Conservation (phyloP, 2,329 filamentous ascomycete species). For the Tolypocladium sp. region DNA sequence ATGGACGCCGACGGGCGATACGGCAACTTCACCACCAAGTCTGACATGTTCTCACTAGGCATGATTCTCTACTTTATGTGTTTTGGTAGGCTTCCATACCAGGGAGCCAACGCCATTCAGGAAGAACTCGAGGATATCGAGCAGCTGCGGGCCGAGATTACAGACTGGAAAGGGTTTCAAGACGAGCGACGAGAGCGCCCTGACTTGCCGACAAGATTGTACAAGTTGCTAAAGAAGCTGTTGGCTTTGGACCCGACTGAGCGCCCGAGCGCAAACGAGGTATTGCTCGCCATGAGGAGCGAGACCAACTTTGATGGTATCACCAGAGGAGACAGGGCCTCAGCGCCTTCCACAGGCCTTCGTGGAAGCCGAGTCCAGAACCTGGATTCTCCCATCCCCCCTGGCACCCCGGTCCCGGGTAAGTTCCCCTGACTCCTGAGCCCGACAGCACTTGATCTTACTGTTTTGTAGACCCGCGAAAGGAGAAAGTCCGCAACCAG, state of each 20-base stretch:
- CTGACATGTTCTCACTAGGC: slow-evolving; percentile 93
- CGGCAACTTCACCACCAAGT: slow-evolving; percentile 93
- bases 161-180: slow-evolving; percentile 78
- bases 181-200: slow-evolving; percentile 65
- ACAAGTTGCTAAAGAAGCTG: slow-evolving; percentile 72
- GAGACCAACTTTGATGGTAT: slow-evolving; percentile 44
- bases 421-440: slow-evolving; percentile 4
- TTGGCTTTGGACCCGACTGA: slow-evolving; percentile 68
- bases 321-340: slow-evolving; percentile 20
- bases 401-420: slow-evolving; percentile 40
- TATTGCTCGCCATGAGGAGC: slow-evolving; percentile 67
- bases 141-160: slow-evolving; percentile 74
- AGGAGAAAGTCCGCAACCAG: slow-evolving; percentile 16
- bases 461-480: slow-evolving; percentile 21
- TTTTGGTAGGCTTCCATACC: slow-evolving; percentile 81
- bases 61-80: slow-evolving; percentile 99
- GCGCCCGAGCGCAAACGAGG: slow-evolving; percentile 77
- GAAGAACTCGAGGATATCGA: slow-evolving; percentile 92
- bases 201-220: slow-evolving; percentile 79
- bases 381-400: slow-evolving; percentile 42
- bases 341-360: slow-evolving; percentile 29
- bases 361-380: slow-evolving; percentile 41
- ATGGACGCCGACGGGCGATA: slow-evolving; percentile 60
- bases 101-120: slow-evolving; percentile 71
- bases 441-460: slow-evolving; percentile 4